Conservation (phyloP, 2,329 filamentous ascomycete genomes). For the Botryosphaeria dothidea region DNA sequence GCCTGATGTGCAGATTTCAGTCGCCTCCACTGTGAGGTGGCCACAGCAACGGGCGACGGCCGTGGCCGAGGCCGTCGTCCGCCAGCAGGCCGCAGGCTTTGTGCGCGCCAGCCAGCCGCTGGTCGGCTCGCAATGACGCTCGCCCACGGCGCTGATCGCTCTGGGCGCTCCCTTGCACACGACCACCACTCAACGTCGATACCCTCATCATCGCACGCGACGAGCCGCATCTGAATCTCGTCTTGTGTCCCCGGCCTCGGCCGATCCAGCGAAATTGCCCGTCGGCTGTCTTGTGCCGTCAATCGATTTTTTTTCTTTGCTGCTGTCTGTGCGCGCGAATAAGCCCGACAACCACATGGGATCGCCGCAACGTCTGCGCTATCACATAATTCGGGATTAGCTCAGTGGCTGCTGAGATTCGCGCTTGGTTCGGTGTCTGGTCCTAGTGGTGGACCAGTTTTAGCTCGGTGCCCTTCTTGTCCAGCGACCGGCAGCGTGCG, state of each 20-base stretch:
- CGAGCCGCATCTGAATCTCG: background rate
- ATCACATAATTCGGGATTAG: conserved; percentile 1
- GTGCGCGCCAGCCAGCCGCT: background rate
- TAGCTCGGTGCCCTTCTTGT: background rate
- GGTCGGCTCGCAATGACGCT: background rate
- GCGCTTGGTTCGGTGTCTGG: background rate
- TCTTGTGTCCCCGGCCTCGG: background rate
- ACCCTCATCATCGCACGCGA: background rate
- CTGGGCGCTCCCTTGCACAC: background rate
- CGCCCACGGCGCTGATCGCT: background rate
- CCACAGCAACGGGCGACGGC: background rate
- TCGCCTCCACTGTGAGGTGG: background rate
- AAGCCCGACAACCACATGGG: background rate
- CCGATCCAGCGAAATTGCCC: conserved; percentile 9
- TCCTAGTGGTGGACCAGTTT: background rate
- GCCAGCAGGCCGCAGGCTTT: background rate
- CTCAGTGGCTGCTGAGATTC: background rate
- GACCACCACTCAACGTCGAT: background rate
- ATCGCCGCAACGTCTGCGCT: background rate
- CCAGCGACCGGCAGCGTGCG: background rate
- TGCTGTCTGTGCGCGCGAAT: background rate
- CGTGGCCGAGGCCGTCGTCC: background rate
- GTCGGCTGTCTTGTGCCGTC: background rate
- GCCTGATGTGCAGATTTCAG: background rate
- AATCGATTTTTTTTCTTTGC: background rate